Base-by-base conservation (phyloP, 2,329 filamentous ascomycete species). In the Penicillium sp. region DNA sequence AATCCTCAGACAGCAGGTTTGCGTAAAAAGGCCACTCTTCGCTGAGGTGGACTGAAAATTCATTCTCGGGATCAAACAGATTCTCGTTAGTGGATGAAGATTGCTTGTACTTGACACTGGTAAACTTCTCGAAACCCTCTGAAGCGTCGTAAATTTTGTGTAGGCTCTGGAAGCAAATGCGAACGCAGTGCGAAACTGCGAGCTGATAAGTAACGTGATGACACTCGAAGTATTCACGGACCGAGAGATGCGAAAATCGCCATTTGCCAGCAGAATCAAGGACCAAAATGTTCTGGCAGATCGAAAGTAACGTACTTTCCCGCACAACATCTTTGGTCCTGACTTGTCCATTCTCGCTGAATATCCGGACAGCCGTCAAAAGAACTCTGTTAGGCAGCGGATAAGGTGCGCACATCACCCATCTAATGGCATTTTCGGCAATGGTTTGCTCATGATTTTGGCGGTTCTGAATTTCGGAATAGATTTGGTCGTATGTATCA, bases 241-340 rank as follows among this genome's bases (percentile, higher is more conserved):
- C 54, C 1, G 51, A 54, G 2, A 54, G 39, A 45, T 56, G 54
- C 1, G 51, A 28, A 25, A 54, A 47, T 9, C 54, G 43, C 54
- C 51, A 56, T 11, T 49, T 35, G 4, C 45, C 25, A 39, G 51
- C 37, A 7, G 45, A 44, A 13, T 54, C 54, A 34, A 56, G 13
- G 4, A 39, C 36, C 5, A 56, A 39, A 11, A 56, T 33, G n/a
- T 50, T 47, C 33, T 45, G 44, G 13, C 53, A 56, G 8, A 54
- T 46, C 5, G 49, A 49, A 5, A 52, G n/a, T 5, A 56, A 29
- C 1, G 43, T 42, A 4, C 48, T 35, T n/a, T 49, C 40, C 26
- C 46, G 38, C 2, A 54, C 29, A 3, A 28, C 37, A 5, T 47
- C 43, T 25, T 34, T 41, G 11, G 52, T 11, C 3, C 32, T 12